Base-by-base conservation (phyloP, 2,329 filamentous ascomycete genomes). In the Aureobasidium subglaciale region DNA sequence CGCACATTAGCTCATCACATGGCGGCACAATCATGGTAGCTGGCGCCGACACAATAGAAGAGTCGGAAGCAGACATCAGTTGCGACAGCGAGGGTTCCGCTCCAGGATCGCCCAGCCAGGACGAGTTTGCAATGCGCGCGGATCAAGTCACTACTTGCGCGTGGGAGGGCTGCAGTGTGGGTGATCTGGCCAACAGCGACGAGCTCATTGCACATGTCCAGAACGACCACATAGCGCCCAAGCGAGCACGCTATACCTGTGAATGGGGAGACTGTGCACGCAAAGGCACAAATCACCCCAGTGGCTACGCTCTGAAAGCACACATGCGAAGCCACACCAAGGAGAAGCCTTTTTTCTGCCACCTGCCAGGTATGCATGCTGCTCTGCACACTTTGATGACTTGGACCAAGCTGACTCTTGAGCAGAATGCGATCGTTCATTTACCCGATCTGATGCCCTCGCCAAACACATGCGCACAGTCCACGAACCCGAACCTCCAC, bases 401-500 rank as follows among this genome's bases (percentile, higher is more conserved):
- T 1, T 22, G 15, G 6, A 15, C 42, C 16, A 8, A n/a, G 35
- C 40, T 37, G 24, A 37, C 16, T 13, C 16, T 6, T 9, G 15
- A 43, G 25, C 53, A 95, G 93, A 99, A 80, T 99, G 93, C 73
- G 93, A 99, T 69, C 87, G 92, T 59, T 91, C 91, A 29, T 99
- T 99, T 65, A 99, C 93, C 2, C 82, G 93, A 61, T 96, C 92
- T 22, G 93, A 99, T 66, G 93, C 93, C 11, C 79, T 99, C 0
- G 90, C 92, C 1, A 99, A 99, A 71, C 93, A 99, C 70, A 97
- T 97, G 90, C 87, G 93, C 63, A 97, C 93, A 15, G 91, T 99
- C 34, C 93, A 99, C 75, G 93, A 99, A 70, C 96, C 92, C 3
- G 93, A 99, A 73, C 88, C 90, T 15, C 78, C 96, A 20, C 61